Conservation (phyloP, 169 alveolate genomes). For the Plasmodium inui region DNA sequence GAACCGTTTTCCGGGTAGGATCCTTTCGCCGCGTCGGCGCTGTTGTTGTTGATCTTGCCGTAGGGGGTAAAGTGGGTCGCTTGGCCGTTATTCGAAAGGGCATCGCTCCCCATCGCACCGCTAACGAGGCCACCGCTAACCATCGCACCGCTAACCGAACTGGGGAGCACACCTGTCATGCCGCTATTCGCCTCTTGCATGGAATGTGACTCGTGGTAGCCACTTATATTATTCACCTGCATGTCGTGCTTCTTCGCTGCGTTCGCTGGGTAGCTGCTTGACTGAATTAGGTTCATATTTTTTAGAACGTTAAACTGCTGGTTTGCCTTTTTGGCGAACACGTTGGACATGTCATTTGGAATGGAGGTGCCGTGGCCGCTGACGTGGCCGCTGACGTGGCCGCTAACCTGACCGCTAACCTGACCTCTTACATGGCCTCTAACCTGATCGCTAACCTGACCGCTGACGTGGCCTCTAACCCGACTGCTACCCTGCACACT, state of each 20-base stretch:
- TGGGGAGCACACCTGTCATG: background rate
- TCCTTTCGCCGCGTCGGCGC: background rate
- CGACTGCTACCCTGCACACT: background rate
- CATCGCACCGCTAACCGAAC: background rate
- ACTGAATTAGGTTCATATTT: slow-evolving; percentile 30
- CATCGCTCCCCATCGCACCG: background rate
- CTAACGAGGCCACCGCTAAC: background rate
- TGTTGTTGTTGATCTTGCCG: background rate
- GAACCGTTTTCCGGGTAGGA: background rate
- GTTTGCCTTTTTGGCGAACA: background rate
- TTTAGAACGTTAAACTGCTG: slow-evolving; percentile 13
- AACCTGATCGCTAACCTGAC: background rate
- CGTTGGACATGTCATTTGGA: background rate
- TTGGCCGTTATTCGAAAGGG: background rate
- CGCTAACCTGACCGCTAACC: background rate
- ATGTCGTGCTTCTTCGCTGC: slow-evolving; percentile 12
- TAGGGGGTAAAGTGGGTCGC: background rate
- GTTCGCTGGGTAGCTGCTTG: background rate
- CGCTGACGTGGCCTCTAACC: background rate
- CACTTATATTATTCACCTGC: slow-evolving; percentile 7
- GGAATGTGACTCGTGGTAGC: slow-evolving; percentile 8
- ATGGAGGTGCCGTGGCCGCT: background rate
- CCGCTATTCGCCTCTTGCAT: slow-evolving; percentile 11
- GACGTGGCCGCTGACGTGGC: background rate
- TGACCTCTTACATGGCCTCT: background rate